Evolutionary conservation across 1,284 basidiomycete genomes (phyloP), one percentile per base, ranked within the genome.

Genomic region (Golubevia pallescens): DNA sequence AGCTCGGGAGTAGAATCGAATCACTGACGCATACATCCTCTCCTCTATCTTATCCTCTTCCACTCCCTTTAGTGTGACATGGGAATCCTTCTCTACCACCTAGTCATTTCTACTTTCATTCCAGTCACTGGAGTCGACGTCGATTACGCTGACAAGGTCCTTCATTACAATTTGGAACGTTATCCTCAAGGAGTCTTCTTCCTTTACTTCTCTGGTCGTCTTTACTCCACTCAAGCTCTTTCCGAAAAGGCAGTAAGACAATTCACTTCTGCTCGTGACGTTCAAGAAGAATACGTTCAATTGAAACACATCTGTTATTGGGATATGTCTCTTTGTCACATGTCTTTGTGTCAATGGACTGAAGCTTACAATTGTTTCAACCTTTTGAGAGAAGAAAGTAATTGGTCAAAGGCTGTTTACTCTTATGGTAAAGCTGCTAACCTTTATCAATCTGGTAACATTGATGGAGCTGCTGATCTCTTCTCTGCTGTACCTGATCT

Each of bases 381-480:
- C 16, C 69, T 81, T 32, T 67, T 85, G 3, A 71, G 75, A 23
- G 67, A 74, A 20, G 80, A 84, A 60, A 78, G 77, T 65, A 85
- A 85, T 66, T 85, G 82, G 82, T 79, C 75, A 57, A 84, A 82
- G 55, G 80, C 80, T 5, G 78, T 85, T 4, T 85, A 85, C 75
- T 79, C 60, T 57, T 85, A 82, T 63, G 82, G 73, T 6, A 68
- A 73, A 1, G 82, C 78, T 2, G 65, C 71, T 19, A 76, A 71
- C 54, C 64, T 80, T 24, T 76, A 75, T 69, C 74, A 81, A 58
- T 60, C 57, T 1, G 76, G 73, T 5, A 52, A 61, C 32, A 65
- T 57, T 1, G 14, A 51, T 3, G 71, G 79, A 32, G 79, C 82
- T 3, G 67, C 54, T 3, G 66, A 68, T 14, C 65, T 84, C 59